These are phyloP conservation scores for Xylaria cubensis DNA, from an alignment of 495 filamentous ascomycete genomes.

Conservation along the genomic window DNA sequence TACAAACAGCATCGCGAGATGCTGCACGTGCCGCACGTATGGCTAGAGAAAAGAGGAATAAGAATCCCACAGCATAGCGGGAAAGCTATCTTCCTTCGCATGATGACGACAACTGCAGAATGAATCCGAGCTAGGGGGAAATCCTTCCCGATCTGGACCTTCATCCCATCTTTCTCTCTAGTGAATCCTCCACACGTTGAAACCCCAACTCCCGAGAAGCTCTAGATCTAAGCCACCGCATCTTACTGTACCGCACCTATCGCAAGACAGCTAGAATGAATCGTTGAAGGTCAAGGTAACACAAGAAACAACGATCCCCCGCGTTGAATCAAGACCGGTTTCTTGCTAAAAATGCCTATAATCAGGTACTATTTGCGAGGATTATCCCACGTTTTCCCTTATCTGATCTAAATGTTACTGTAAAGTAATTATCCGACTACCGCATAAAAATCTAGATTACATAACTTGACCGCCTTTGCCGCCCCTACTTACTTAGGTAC, in stretches of 20 bases:
- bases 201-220: constrained; percentile 10
- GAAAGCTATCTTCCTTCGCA: not conserved
- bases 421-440: constrained; percentile 2
- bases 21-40: not conserved
- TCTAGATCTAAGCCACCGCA: not conserved
- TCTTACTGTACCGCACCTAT: not conserved
- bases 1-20: not conserved
- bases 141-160: not conserved
- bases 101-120: not conserved
- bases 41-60: not conserved
- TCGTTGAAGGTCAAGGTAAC: no score
- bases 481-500: not conserved
- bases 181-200: constrained; percentile 5
- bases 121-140: not conserved
- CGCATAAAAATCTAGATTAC: not conserved
- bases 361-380: constrained; percentile 10
- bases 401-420: constrained; percentile 15
- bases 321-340: no score
- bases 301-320: no score
- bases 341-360: not conserved
- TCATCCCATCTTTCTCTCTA: not conserved
- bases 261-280: no score
- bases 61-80: not conserved
- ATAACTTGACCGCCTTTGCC: not conserved
- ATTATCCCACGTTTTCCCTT: not conserved